Evolutionary conservation across 371 early-diverging fungal species (phyloP).

Genomic region (Saksenaea oblongispora): DNA sequence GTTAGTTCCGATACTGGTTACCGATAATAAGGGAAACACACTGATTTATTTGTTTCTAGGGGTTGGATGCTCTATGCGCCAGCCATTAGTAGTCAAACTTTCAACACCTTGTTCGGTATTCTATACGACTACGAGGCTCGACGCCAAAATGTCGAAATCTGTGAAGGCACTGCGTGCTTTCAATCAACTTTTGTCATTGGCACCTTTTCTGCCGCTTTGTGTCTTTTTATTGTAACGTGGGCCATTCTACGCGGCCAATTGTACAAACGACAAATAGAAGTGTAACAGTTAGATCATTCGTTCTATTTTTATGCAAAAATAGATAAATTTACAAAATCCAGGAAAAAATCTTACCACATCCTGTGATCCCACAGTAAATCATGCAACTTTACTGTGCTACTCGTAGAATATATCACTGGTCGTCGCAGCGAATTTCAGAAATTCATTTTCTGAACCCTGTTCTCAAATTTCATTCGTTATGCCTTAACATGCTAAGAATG

Average conservation of each 20-base stretch:
- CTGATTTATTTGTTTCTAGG: slow-evolving; percentile 15
- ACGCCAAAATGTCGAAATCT: slow-evolving; percentile 26
- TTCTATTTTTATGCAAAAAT: too few relatives aligned
- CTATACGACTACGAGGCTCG: slow-evolving; percentile 35
- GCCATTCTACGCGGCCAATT: slow-evolving; percentile 34
- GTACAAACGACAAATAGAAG: slow-evolving; percentile 7
- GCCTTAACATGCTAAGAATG: too few relatives aligned
- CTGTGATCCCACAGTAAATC: too few relatives aligned
- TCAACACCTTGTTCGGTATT: slow-evolving; percentile 43
- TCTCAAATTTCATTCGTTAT: too few relatives aligned
- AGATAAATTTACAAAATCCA: too few relatives aligned
- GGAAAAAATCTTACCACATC: too few relatives aligned
- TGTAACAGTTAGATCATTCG: not conserved
- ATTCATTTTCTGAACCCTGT: too few relatives aligned
- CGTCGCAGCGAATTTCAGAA: too few relatives aligned
- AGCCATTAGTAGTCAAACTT: slow-evolving; percentile 45
- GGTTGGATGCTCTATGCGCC: slow-evolving; percentile 50
- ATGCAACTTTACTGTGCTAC: too few relatives aligned
- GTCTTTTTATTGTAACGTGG: slow-evolving; percentile 23
- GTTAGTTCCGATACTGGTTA: slow-evolving; percentile 9
- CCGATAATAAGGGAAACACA: not conserved
- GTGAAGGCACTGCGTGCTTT: slow-evolving; percentile 37
- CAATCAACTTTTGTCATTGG: slow-evolving; percentile 31
- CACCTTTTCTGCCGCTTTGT: slow-evolving; percentile 18
- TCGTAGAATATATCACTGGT: too few relatives aligned